Conservation (phyloP, 257 asterid genomes). For the Solanum boliviense region DNA sequence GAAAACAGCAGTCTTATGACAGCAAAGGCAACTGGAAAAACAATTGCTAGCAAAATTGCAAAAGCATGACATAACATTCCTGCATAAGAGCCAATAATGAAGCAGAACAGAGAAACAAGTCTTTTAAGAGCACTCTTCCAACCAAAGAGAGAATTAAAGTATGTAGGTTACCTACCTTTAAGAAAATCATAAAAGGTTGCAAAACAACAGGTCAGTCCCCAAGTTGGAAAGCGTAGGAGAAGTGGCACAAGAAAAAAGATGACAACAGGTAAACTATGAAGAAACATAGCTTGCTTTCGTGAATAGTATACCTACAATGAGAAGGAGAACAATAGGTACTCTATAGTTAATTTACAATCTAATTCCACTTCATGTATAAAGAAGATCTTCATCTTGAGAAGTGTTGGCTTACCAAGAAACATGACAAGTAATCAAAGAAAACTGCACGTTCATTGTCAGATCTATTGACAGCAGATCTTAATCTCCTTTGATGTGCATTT, state of each 20-base stretch:
- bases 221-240: slow-evolving; percentile 42
- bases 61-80: slow-evolving; percentile 62
- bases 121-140: background rate
- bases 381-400: slow-evolving; percentile 1
- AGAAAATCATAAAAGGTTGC: slow-evolving; percentile 45
- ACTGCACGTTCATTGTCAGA: slow-evolving; percentile 45
- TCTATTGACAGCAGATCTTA: slow-evolving; percentile 30
- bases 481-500: slow-evolving; percentile 59
- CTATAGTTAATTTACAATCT: background rate
- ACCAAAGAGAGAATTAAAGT: slow-evolving; percentile 1
- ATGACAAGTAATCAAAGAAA: slow-evolving; percentile 66
- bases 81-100: slow-evolving; percentile 27
- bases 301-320: slow-evolving; percentile 52
- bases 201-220: slow-evolving; percentile 34
- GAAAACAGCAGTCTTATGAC: slow-evolving; percentile 57
- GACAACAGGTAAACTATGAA: slow-evolving; percentile 72
- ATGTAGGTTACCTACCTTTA: slow-evolving; percentile 73
- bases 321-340: background rate
- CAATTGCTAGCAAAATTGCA: slow-evolving; percentile 59
- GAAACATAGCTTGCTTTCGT: slow-evolving; percentile 52
- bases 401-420: slow-evolving; percentile 56
- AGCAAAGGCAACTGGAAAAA: slow-evolving; percentile 58
- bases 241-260: slow-evolving; percentile 77
- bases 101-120: background rate
- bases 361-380: background rate